Evolutionary conservation across 441 rosid genomes (phyloP), one percentile per base, ranked within the genome.

Genomic region (Brassica balearica): DNA sequence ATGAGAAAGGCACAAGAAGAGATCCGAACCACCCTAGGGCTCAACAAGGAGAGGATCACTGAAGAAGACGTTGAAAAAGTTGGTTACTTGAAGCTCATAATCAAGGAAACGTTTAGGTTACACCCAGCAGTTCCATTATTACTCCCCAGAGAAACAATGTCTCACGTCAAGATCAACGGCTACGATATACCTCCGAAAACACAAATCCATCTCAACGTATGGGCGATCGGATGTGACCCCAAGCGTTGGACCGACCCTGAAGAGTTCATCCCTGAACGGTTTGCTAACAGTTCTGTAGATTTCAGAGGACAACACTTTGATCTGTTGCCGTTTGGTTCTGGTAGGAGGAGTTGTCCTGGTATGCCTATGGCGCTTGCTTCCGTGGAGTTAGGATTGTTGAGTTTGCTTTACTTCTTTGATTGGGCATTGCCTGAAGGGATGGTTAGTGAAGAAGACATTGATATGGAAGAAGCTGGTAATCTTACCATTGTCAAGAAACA

Each of bases 91-190:
- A 80, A 85, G 23, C 74, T 85, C 82, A 66, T 86, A 23, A 64
- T 86, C 22, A 89, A 89, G 72, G 91, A 89, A 78, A 86, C 82
- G 22, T 59, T 82, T 2, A 82, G 90, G 73, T 65, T 86, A 72
- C 90, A 86, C 4, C 76, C 53, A 46, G 0, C 53, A 46, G 12
- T 1, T 46, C 53, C 53, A 11, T 11, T 10, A 8, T 12, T 46
- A 9, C 2, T 46, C 11, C 53, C 90, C 36, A 86, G 90, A 73
- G 78, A 86, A 77, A 51, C 85, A 10, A 65, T 77, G 58, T 84
- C 88, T 1, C 65, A 74, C 5, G 74, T 77, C n/a, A 77, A 77
- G 65, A 77, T 89, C 27, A 65, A 74, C 27, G 82, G 83, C 27
- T 79, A 85, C 6, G 81, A 84, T 9, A 38, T 38, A 8, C 46